phyloP scores from a whole-genome alignment of 164 flowering plant species.

The Vitis riparia region DNA sequence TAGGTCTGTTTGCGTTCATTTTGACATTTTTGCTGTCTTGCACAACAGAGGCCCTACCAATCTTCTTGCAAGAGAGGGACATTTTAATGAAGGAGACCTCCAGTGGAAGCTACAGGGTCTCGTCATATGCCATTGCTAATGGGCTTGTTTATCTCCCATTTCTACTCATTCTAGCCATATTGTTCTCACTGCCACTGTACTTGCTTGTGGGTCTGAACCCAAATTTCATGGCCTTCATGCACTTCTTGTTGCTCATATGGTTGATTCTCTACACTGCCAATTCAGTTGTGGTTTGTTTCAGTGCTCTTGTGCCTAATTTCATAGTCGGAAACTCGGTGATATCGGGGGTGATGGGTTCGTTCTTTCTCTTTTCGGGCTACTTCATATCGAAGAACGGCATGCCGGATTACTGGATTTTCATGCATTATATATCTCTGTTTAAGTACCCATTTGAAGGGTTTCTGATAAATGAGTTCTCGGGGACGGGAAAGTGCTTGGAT shows the following conservation, averaged over 20 bases:
- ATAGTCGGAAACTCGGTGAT: conserved; percentile 90
- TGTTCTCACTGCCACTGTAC: conserved; percentile 73
- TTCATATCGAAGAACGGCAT: conserved; percentile 78
- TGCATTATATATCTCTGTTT: conserved; percentile 87
- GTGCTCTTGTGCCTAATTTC: conserved; percentile 92
- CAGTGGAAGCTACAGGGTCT: conserved; percentile 83
- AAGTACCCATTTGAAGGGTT: conserved; percentile 98
- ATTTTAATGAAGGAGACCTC: conserved; percentile 90
- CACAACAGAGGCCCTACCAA: conserved; percentile 89
- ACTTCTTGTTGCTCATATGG: conserved; percentile 77
- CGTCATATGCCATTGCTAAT: conserved; percentile 89
- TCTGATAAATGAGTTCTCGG: conserved; percentile 83
- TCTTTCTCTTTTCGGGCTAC: conserved; percentile 92
- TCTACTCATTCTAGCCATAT: conserved; percentile 63
- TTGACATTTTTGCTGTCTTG: conserved; percentile 75
- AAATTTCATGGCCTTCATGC: conserved; percentile 50
- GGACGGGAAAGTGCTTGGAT: conserved; percentile 65
- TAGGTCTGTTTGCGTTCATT: conserved; percentile 87
- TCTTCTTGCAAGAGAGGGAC: conserved; percentile 90
- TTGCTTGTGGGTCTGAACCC: conserved; percentile 86
- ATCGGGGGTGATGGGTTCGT: conserved; percentile 89
- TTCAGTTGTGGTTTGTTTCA: conserved; percentile 92
- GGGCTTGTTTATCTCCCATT: conserved; percentile 85
- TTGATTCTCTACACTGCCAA: conserved; percentile 84
- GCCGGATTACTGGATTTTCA: conserved; percentile 83